Conservation (phyloP, 371 early-diverging fungal genomes). For the Dichotomocladium elegans region DNA sequence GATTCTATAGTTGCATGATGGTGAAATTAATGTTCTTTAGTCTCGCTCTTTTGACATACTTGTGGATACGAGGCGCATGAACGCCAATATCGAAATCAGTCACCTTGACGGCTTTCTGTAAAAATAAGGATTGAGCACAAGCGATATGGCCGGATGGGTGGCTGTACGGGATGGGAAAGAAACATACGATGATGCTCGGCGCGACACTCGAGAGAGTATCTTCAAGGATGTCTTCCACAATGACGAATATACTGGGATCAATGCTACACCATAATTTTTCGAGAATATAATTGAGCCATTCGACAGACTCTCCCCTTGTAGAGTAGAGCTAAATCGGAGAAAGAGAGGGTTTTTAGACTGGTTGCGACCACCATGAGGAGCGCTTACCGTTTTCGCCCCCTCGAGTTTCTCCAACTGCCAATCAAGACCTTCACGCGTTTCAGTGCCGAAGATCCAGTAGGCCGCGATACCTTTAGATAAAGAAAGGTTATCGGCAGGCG, state of each 20-base stretch:
- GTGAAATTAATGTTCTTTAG: not conserved
- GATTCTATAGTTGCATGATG: constrained; percentile 5
- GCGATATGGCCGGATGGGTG: not conserved
- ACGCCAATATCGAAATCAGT: constrained; percentile 28
- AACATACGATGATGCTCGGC: constrained; percentile 20
- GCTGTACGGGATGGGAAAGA: too few species aligned
- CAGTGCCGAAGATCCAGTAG: constrained; percentile 15
- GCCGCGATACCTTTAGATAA: constrained; percentile 5
- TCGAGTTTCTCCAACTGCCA: constrained; percentile 25
- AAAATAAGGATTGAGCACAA: not conserved
- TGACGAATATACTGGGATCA: constrained; percentile 22
- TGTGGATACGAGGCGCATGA: constrained; percentile 20
- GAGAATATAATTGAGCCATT: constrained; percentile 27
- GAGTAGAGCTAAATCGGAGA: constrained; percentile 18
- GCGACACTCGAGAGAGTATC: constrained; percentile 17
- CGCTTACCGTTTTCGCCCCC: constrained; percentile 13
- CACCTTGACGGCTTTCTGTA: constrained; percentile 23
- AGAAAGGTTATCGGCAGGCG: not conserved
- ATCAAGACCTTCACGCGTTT: constrained; percentile 17
- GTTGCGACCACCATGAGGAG: not conserved
- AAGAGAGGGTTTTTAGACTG: not conserved
- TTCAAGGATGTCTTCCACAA: constrained; percentile 23
- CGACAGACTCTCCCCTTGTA: constrained; percentile 18
- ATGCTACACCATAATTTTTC: constrained; percentile 28
- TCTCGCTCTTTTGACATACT: constrained; percentile 12